Base-by-base conservation (phyloP, 768 basidiomycete species). In the Panaeolus cyanescens region DNA sequence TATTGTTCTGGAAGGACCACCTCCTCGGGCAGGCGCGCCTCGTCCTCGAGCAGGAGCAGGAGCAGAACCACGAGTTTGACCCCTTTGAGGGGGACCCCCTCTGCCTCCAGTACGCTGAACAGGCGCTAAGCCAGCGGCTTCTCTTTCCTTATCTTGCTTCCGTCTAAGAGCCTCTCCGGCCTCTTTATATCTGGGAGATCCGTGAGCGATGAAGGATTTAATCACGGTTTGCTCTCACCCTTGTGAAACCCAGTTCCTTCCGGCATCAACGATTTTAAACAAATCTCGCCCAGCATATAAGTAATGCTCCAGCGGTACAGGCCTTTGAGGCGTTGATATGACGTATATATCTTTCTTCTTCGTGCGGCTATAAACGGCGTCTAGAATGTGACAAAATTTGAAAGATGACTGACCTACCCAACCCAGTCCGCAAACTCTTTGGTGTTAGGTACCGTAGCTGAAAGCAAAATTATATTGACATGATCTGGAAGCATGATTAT, bases 331-430 rank as follows among this genome's bases (percentile, higher is more conserved):
- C 0, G 97, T 99, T 8, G 93, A 96, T 64, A 99, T 99, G 53
- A 99, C 97, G 72, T 98, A 99, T 58, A 99, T 98, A 65, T 99
- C 95, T 74, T 98, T 99, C 82, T 95, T 96, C 79, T 99, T 99
- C 2, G 97, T 99, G 15, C 97, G 92, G 5, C 96, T 99, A 66
- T 8, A 32, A 54, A 32, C 12, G 30, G 56, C 32, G 59, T 63
- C 61, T 56, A n/a, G 13, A 45, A 20, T 32, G n/a, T 50, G 28
- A 22, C 30, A 39, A 32, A 45, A 15, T 13, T 58, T 37, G 28
- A 45, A 58, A 19, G 32, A 37, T 30, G 28, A 22, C 28, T 39
- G 54, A 71, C 90, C 71, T 72, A 98, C 96, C 97, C 97, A 61
- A 99, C 96, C 97, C 97, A 99, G 66, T 95, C 95, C 4, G 97